Evolutionary conservation across 2,329 filamentous ascomycete species (phyloP).

Genomic region (Exserohilum rostratum): DNA sequence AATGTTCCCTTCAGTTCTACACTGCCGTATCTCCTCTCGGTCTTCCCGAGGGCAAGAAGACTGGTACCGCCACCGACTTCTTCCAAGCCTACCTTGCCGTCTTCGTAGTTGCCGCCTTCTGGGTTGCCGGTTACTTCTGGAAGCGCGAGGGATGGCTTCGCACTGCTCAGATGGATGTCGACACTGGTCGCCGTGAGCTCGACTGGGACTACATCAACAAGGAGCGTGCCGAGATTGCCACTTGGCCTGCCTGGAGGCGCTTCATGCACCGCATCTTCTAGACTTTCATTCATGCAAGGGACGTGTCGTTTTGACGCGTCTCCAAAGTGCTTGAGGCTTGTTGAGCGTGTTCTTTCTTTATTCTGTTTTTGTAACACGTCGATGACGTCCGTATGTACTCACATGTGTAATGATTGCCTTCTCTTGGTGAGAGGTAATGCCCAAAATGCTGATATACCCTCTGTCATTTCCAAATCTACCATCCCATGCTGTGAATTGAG

Average conservation of each 20-base stretch:
- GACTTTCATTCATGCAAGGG: neutral
- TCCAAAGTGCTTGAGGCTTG: too few relatives aligned
- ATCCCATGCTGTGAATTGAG: too few relatives aligned
- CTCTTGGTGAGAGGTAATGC: too few relatives aligned
- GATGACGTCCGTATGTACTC: neutral
- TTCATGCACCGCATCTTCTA: constrained; percentile 36
- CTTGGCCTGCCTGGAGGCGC: constrained; percentile 59
- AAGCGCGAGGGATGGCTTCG: constrained; percentile 67
- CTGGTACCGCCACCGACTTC: constrained; percentile 50
- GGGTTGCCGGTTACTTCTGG: constrained; percentile 64
- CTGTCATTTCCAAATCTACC: too few relatives aligned
- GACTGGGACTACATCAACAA: constrained; percentile 69
- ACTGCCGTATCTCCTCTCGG: constrained; percentile 42
- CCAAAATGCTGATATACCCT: too few relatives aligned
- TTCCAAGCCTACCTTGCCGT: constrained; percentile 56
- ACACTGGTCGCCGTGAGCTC: constrained; percentile 67
- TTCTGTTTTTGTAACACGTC: neutral
- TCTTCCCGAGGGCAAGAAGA: constrained; percentile 10
- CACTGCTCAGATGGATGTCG: constrained; percentile 68
- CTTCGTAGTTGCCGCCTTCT: constrained; percentile 53
- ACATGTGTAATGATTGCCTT: too few relatives aligned
- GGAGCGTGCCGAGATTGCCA: constrained; percentile 57
- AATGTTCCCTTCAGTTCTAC: constrained; percentile 47
- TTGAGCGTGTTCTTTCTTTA: too few relatives aligned
- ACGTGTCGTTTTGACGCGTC: neutral